Conservation (phyloP, 2,329 filamentous ascomycete genomes). For the Phyllosticta citriasiana region DNA sequence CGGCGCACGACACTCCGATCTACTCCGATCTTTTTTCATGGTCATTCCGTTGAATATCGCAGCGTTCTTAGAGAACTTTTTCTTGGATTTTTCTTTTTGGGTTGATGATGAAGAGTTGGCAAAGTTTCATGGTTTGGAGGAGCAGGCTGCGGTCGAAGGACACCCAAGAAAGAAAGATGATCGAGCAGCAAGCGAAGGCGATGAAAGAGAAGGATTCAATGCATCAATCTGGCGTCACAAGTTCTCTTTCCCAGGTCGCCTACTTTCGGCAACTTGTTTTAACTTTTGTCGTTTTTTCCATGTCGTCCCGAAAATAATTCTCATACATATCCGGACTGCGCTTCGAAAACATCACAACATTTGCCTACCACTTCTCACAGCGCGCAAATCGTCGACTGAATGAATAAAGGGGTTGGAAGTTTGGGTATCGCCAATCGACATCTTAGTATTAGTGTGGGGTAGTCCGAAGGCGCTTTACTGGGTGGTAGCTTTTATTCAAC, state of each 20-base stretch:
- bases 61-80: not conserved
- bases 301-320: not conserved
- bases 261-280: not conserved
- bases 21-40: not conserved
- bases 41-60: not conserved
- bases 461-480: not conserved
- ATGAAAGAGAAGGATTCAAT: not conserved
- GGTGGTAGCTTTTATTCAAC: not conserved
- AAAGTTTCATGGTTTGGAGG: not conserved
- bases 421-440: not conserved
- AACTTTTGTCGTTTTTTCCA: not conserved
- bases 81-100: not conserved
- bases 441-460: not conserved
- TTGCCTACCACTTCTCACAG: not conserved
- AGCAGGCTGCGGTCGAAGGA: not conserved
- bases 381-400: not conserved
- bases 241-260: not conserved
- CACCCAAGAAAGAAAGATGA: not conserved
- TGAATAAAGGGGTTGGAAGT: not conserved
- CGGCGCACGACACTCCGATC: not conserved
- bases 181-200: not conserved
- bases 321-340: not conserved
- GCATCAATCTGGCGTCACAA: not conserved
- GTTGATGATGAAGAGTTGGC: not conserved
- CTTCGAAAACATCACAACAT: not conserved